phyloP scores from a whole-genome alignment of 2,329 filamentous ascomycete species.

The Coniosporium tulheliwenetii region DNA sequence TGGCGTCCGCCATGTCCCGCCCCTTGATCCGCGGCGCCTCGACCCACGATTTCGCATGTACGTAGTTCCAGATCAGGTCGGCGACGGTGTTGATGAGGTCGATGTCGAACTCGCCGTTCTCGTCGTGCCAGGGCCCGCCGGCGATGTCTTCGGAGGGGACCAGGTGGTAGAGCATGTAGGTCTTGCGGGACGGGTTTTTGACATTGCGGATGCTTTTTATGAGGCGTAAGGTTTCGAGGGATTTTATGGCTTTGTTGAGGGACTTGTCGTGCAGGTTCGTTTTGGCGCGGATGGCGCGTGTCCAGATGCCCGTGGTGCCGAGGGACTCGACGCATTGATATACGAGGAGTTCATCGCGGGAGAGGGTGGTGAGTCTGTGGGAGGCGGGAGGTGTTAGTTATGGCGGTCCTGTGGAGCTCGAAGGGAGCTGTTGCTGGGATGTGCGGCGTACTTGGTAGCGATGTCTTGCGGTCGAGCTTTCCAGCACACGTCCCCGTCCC shows the following conservation, averaged over 20 bases:
- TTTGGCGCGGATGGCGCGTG: constrained; percentile 63
- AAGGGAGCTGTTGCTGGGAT: background rate
- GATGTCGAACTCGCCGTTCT: constrained; percentile 66
- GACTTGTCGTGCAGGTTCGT: constrained; percentile 74
- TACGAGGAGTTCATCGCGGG: constrained; percentile 62
- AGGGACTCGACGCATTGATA: constrained; percentile 82
- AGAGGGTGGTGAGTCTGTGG: constrained; percentile 27
- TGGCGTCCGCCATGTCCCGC: constrained; percentile 18
- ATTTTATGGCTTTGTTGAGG: constrained; percentile 68
- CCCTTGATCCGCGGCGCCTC: constrained; percentile 24
- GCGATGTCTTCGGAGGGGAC: constrained; percentile 79
- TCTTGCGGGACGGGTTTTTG: constrained; percentile 80
- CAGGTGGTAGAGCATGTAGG: constrained; percentile 83
- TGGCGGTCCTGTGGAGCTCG: constrained; percentile 1
- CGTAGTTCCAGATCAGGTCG: constrained; percentile 55
- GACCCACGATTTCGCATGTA: constrained; percentile 59
- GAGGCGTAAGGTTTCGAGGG: constrained; percentile 64
- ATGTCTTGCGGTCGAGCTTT: constrained; percentile 4
- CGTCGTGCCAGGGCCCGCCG: constrained; percentile 88
- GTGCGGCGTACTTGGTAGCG: constrained; percentile 4
- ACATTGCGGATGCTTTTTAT: constrained; percentile 86
- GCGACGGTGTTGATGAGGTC: constrained; percentile 71
- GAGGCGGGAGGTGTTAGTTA: constrained; percentile 9
- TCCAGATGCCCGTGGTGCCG: constrained; percentile 79
- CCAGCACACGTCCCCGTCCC: constrained; percentile 14